Percentiles rank a stretch among this genome's conserved stretches.
These are phyloP conservation scores for Botrytis porri DNA, from an alignment of 2,329 filamentous ascomycete genomes.

Conservation along the genomic window DNA sequence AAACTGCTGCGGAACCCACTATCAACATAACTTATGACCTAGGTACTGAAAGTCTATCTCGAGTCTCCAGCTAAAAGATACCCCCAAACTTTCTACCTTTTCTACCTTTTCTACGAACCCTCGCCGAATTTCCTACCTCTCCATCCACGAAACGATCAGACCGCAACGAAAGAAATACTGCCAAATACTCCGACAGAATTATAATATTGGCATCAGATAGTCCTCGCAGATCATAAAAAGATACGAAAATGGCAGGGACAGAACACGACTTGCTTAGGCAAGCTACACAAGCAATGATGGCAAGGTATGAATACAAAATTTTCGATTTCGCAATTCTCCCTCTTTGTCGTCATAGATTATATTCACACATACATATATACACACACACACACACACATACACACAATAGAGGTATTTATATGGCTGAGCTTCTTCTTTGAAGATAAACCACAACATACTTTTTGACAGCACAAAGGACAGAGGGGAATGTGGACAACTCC, in stretches of 20 bases:
- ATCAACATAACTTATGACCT: neutral
- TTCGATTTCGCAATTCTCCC: conserved; percentile 21
- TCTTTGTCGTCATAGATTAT: conserved; percentile 5
- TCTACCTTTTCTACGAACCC: neutral
- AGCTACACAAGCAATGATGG: conserved; percentile 40
- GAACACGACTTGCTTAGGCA: conserved; percentile 39
- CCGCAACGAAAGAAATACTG: neutral
- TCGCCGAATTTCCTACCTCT: neutral
- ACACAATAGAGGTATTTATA: neutral
- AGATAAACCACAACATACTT: neutral
- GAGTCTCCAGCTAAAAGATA: neutral
- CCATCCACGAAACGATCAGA: neutral
- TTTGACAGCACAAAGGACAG: neutral
- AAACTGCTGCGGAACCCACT: neutral
- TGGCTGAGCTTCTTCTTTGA: neutral
- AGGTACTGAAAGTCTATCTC: neutral
- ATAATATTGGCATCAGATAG: neutral
- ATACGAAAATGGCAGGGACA: conserved; percentile 31
- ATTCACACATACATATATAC: neutral
- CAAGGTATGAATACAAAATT: conserved; percentile 35
- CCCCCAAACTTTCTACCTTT: neutral
- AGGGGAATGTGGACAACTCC: conserved; percentile 3
- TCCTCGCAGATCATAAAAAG: conserved; percentile 13
- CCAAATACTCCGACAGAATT: neutral
- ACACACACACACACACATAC: neutral